Percentiles rank a stretch among this genome's conserved stretches.
Conservation (phyloP, 495 filamentous ascomycete species). For the Penicillium ucsense region DNA sequence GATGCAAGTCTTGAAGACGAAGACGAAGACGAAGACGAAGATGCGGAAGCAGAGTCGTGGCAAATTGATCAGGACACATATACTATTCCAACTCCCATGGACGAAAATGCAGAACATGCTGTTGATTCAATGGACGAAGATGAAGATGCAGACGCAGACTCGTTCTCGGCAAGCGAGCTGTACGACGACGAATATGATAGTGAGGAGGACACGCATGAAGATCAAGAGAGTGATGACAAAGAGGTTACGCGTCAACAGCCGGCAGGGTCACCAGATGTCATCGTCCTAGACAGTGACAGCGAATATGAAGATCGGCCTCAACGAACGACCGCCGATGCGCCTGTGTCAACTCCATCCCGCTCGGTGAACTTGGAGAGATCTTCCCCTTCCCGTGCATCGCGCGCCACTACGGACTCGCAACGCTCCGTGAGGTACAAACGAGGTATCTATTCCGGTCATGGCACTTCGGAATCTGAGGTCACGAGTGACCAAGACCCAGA, state of each 20-base stretch:
- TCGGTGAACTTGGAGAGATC: not conserved
- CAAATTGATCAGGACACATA: no score
- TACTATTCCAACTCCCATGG: no score
- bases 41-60: no score
- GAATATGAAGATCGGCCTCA: slow-evolving; percentile 25
- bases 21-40: no score
- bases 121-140: slow-evolving; percentile 2
- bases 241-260: slow-evolving; percentile 1
- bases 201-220: not conserved
- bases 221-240: slow-evolving; percentile 1
- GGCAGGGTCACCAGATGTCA: slow-evolving; percentile 23
- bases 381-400: no score
- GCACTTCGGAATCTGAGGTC: not conserved
- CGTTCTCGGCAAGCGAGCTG: slow-evolving; percentile 6
- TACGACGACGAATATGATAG: slow-evolving; percentile 12
- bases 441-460: slow-evolving; percentile 1
- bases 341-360: not conserved
- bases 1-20: no score
- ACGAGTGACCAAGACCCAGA: slow-evolving; percentile 1
- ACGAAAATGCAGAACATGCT: not conserved
- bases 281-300: slow-evolving; percentile 36
- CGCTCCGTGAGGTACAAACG: not conserved
- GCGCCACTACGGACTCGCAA: not conserved
- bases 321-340: not conserved
- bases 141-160: slow-evolving; percentile 6